phyloP scores from a whole-genome alignment of 169 alveolate genomes.

The Eimeria necatrix region DNA sequence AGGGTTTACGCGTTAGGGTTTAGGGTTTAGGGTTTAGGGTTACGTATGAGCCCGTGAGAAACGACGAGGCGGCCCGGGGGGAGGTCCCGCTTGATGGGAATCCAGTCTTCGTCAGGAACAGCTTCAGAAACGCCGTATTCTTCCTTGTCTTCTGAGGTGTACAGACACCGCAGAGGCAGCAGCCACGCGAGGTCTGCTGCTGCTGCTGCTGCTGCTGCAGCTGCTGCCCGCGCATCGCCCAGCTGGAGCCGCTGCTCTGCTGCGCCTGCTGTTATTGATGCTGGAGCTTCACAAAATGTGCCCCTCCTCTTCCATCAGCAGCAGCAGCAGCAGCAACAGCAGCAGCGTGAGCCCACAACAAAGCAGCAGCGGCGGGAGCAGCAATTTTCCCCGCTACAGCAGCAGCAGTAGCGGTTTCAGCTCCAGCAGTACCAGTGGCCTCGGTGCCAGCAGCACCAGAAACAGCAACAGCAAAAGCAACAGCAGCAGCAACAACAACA shows the following conservation, averaged over 20 bases:
- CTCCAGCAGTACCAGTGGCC: constrained; percentile 4
- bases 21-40: constrained; percentile 13
- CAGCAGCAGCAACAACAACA: background rate
- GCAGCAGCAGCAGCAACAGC: background rate
- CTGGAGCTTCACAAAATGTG: too few relatives aligned
- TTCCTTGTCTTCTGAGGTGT: constrained; percentile 67
- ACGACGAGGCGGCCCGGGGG: constrained; percentile 73
- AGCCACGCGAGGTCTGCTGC: background rate
- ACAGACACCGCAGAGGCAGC: background rate
- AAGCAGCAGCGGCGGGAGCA: background rate
- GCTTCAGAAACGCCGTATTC: constrained; percentile 53
- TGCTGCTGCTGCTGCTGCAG: background rate
- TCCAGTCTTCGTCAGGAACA: constrained; percentile 69
- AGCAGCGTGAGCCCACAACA: background rate
- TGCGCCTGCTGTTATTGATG: too few relatives aligned
- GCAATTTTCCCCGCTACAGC: background rate
- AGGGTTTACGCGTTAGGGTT: background rate
- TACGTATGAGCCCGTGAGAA: constrained; percentile 76
- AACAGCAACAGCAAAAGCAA: background rate
- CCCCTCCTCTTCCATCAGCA: too few relatives aligned
- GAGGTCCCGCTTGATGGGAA: constrained; percentile 47
- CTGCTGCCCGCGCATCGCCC: background rate
- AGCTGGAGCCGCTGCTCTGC: background rate
- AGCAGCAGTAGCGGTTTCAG: background rate
- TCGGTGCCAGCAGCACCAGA: background rate